Conservation (phyloP, 78 protist genomes). For the Capsaspora owczarzaki region DNA sequence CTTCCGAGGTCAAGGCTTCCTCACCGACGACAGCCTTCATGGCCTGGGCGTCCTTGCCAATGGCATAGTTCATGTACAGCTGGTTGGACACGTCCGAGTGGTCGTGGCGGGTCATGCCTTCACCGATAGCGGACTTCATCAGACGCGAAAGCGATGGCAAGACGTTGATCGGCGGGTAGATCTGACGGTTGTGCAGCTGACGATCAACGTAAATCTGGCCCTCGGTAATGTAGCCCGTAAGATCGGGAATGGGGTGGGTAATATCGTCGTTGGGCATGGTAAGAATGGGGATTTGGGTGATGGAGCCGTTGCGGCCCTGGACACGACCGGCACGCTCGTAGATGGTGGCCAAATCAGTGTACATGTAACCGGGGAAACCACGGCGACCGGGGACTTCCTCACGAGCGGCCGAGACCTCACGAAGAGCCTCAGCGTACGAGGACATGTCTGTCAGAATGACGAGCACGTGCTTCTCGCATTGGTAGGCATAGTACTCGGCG, state of each 20-base stretch:
- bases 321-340: conserved; percentile 99
- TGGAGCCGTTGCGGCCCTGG: conserved; percentile 92
- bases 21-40: conserved; percentile 99
- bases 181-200: conserved; percentile 89
- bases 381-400: conserved; percentile 97
- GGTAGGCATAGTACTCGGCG: conserved; percentile 98
- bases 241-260: conserved; percentile 99
- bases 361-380: conserved; percentile 99
- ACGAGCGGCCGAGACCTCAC: conserved; percentile 96
- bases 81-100: conserved; percentile 98
- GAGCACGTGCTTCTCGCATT: conserved; percentile 97
- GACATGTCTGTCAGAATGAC: conserved; percentile 99
- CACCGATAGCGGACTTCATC: conserved; percentile 97
- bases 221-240: conserved; percentile 99
- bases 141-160: conserved; percentile 99
- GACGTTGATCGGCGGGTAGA: conserved; percentile 99
- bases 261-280: conserved; percentile 99
- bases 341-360: conserved; percentile 98
- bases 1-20: conserved; percentile 96
- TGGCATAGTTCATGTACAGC: conserved; percentile 98
- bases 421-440: conserved; percentile 99
- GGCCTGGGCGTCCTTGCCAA: conserved; percentile 93
- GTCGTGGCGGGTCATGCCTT: conserved; percentile 94
- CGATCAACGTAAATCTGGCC: conserved; percentile 99
- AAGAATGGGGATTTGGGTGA: conserved; percentile 99